Evolutionary conservation across 2,329 filamentous ascomycete species (phyloP), one percentile per base, ranked within the genome.

Genomic region (Graphiopsis chlorocephala): DNA sequence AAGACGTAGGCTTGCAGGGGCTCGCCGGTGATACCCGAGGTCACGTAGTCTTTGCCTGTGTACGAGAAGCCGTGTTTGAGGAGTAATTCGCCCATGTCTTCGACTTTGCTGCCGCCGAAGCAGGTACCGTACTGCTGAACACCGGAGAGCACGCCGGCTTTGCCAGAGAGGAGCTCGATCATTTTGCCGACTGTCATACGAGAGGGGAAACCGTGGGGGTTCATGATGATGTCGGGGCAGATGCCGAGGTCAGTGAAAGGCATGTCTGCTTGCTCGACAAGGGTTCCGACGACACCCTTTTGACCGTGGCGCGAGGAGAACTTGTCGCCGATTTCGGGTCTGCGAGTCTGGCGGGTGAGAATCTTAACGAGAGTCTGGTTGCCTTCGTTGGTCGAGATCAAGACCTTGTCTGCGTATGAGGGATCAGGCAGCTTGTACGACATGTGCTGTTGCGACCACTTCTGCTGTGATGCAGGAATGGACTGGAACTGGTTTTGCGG

Each of bases 151-250:
- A 99, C 88, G 14, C 93, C 92, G 0, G 95, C 95, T 79, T 99
- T 99, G 69, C 95, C 95, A 0, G 93, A 92, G 17, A 99, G 84
- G 52, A 97, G 91, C 76, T 99, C 95, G 59, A 99, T 86, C 83
- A 99, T 90, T 79, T 99, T 99, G 33, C 95, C 95, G 68, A 99
- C 95, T 62, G 95, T 99, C 95, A 99, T 99, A 78, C 95, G 95
- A 33, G 94, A 98, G 1, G 95, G 95, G 84, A 99, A 99, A 88
- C 95, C 95, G 80, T 99, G 95, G 0, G 96, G 95, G 82, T 99
- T 99, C 95, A 99, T 99, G 86, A 99, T 99, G 70, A 99, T 97
- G 78, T 99, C 95, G 0, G 95, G 95, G n/a, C 88, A 90, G 70
- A 99, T 87, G 2, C 95, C 96, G 61, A 85, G 83, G 78, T 99